phyloP scores from a whole-genome alignment of 1,284 basidiomycete species.

The Termitomyces sp. region DNA sequence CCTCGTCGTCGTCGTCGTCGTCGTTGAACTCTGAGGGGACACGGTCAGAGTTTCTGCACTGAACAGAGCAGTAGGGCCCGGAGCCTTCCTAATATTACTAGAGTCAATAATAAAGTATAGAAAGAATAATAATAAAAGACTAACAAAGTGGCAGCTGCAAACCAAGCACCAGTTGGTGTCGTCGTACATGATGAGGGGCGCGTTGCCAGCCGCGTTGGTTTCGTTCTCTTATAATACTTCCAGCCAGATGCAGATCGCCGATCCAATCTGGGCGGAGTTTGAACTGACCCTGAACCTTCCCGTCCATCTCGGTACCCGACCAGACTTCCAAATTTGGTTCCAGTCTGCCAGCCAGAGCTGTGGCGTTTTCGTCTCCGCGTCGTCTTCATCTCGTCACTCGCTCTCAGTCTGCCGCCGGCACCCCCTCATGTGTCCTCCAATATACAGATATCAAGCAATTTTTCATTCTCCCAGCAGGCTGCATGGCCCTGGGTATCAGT shows the following conservation, averaged over 20 bases:
- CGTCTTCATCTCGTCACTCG: too few species aligned
- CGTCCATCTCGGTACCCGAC: constrained; percentile 21
- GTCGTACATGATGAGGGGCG: constrained; percentile 47
- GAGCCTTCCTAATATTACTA: constrained; percentile 33
- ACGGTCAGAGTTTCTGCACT: constrained; percentile 31
- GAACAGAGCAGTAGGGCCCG: constrained; percentile 51
- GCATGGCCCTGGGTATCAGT: too few species aligned
- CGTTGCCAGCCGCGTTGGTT: background rate
- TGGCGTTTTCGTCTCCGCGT: background rate
- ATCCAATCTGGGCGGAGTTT: constrained; percentile 8
- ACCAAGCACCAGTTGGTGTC: constrained; percentile 66
- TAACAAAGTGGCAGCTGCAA: constrained; percentile 52
- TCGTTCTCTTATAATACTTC: constrained; percentile 7
- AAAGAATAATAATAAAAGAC: constrained; percentile 21
- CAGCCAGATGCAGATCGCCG: constrained; percentile 12
- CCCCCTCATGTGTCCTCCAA: too few species aligned
- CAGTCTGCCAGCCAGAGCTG: background rate
- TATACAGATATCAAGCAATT: too few species aligned
- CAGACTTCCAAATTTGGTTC: background rate
- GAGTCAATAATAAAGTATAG: constrained; percentile 11
- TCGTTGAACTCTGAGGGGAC: constrained; percentile 18
- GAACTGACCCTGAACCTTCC: constrained; percentile 4
- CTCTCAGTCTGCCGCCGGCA: background rate
- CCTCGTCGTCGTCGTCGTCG: constrained; percentile 22
- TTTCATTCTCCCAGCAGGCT: too few species aligned